Evolutionary conservation across 2,329 filamentous ascomycete species (phyloP).

Genomic region (Reticulascus tulasneorum): DNA sequence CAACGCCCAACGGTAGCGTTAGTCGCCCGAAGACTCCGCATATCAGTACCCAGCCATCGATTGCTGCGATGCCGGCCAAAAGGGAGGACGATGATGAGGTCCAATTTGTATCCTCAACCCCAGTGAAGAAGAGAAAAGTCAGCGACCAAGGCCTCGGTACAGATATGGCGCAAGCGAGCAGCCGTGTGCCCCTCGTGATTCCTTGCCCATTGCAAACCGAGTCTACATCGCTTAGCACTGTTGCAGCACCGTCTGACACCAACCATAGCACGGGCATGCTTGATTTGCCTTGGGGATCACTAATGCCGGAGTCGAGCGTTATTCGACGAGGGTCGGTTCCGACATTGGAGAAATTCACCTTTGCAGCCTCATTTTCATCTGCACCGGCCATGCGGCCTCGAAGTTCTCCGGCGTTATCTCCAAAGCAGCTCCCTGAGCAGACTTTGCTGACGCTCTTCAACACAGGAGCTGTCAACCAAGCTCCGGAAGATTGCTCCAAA

Average conservation of each 20-base stretch:
- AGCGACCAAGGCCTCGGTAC: slow-evolving; percentile 2
- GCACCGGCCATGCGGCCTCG: slow-evolving; percentile 14
- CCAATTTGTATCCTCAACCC: slow-evolving; percentile 39
- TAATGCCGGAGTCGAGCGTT: slow-evolving; percentile 21
- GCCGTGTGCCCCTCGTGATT: neutral
- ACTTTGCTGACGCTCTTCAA: slow-evolving; percentile 1
- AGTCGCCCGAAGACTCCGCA: too few species aligned
- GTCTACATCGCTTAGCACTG: slow-evolving; percentile 1
- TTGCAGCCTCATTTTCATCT: slow-evolving; percentile 17
- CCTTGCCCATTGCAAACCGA: neutral
- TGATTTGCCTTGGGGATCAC: slow-evolving; percentile 18
- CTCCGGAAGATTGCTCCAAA: too few species aligned
- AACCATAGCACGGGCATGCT: slow-evolving; percentile 28
- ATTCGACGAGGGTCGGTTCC: slow-evolving; percentile 29
- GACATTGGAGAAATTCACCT: slow-evolving; percentile 26
- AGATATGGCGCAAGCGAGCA: slow-evolving; percentile 1
- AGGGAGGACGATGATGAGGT: slow-evolving; percentile 37
- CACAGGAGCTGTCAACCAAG: too few species aligned
- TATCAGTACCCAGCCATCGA: too few species aligned
- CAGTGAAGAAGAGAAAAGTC: slow-evolving; percentile 32
- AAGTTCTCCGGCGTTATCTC: slow-evolving; percentile 30
- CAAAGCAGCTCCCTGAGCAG: slow-evolving; percentile 22
- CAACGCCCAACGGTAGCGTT: too few species aligned
- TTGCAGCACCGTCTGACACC: slow-evolving; percentile 13
- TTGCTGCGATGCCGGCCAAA: slow-evolving; percentile 19